These are phyloP conservation scores for Aspergillus candidus DNA, from an alignment of 2,329 filamentous ascomycete genomes.

Conservation along the genomic window DNA sequence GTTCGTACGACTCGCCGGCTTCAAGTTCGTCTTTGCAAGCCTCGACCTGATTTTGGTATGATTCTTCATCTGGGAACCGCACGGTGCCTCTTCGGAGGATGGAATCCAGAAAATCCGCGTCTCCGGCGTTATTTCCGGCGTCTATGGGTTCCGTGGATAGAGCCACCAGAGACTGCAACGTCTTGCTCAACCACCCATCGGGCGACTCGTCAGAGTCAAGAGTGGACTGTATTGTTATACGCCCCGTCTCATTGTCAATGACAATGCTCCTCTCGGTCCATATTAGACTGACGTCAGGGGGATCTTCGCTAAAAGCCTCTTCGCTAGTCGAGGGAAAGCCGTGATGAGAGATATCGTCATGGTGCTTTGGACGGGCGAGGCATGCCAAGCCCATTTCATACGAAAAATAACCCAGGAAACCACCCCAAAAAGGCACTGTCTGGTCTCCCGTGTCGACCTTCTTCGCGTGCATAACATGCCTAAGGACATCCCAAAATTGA, in stretches of 20 bases:
- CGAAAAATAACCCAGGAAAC: conserved; percentile 76
- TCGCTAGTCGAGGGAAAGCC: background rate
- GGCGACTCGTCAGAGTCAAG: conserved; percentile 32
- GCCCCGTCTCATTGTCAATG: conserved; percentile 61
- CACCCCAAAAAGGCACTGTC: conserved; percentile 64
- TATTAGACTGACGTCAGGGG: conserved; percentile 67
- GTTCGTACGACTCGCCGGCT: conserved; percentile 76
- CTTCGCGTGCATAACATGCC: conserved; percentile 37
- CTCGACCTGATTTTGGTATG: conserved; percentile 62
- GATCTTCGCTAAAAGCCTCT: conserved; percentile 23
- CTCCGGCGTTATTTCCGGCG: conserved; percentile 6
- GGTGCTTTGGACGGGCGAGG: conserved; percentile 46
- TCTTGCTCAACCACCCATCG: conserved; percentile 43
- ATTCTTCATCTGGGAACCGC: conserved; percentile 34
- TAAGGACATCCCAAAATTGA: conserved; percentile 31
- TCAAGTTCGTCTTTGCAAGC: conserved; percentile 65
- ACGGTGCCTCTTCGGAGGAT: conserved; percentile 27
- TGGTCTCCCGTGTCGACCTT: conserved; percentile 29
- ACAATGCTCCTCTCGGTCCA: conserved; percentile 75
- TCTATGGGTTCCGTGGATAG: conserved; percentile 8
- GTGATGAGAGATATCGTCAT: conserved; percentile 20
- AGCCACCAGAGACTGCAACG: conserved; percentile 19
- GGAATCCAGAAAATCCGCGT: conserved; percentile 23
- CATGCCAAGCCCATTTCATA: conserved; percentile 70
- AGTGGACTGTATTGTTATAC: conserved; percentile 64